Evolutionary conservation across 2,329 filamentous ascomycete species (phyloP), one percentile per base, ranked within the genome.

Genomic region (Venturia asperata): DNA sequence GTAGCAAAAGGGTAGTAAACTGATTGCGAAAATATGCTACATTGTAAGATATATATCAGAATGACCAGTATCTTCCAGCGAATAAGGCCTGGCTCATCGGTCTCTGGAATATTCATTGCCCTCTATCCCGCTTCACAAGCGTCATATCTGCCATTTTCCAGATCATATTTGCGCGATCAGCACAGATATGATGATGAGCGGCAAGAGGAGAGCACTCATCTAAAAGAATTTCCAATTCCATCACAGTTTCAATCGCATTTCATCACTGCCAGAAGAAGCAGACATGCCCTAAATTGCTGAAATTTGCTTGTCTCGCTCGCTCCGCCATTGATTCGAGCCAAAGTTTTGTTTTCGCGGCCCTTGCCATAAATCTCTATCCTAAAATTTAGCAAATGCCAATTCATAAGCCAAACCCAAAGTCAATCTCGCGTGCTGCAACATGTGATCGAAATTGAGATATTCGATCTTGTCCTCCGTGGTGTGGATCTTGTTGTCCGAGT

Each of bases 361-460:
- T 21, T 5, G 47, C 11, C 24, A 37, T 58, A 58, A n/a, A 58
- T 37, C 15, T 58, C 15, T 37, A 37, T 37, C 19, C 52, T 45
- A 61, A 52, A 92, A 90, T 67, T 89, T 81, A 24, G 90, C 85
- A 78, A 90, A 90, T 11, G 87, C 91, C 67, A 96, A 82, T 79
- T 96, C 92, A 71, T 92, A 93, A 5, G 87, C 90, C 70, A 96
- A 82, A 5, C 88, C 90, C 41, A 96, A 80, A 1, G 91, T 94
- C 82, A 96, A 83, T 74, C 86, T 88, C 27, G 90, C 91, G 76
- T 96, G 92, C 78, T 96, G 87, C 42, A 94, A 81, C 91, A 96
- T 96, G 75, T 96, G 92, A 74, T 92, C 86, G 74, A 95, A 96
- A 70, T 86, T 88, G 45, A 91, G 77, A 68, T 85, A 87, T 72